Conservation (phyloP, 805 yeast genomes). For the Starmerella khaoyaiensis region DNA sequence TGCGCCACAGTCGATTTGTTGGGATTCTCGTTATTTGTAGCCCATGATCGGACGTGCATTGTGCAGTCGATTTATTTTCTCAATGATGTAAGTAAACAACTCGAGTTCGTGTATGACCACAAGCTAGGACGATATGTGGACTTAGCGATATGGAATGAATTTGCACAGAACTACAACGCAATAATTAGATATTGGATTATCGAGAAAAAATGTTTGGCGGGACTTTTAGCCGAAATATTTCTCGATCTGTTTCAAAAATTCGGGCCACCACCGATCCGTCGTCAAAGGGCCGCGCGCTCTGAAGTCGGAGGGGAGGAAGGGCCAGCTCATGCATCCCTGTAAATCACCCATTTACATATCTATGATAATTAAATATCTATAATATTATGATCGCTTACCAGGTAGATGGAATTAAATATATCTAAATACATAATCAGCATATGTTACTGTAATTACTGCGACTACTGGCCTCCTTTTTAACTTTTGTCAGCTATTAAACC, state of each 20-base stretch:
- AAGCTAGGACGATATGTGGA: slow-evolving; percentile 7
- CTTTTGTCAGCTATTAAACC: no score
- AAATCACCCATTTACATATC: no score
- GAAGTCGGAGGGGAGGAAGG: no score
- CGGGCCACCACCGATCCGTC: slow-evolving; percentile 12
- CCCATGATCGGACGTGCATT: slow-evolving; percentile 9
- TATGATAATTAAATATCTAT: no score
- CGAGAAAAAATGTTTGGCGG: slow-evolving; percentile 15
- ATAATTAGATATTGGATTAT: slow-evolving; percentile 15
- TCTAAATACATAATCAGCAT: no score
- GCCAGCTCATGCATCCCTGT: no score
- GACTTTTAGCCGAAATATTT: slow-evolving; percentile 14
- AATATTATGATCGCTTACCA: no score
- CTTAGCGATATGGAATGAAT: slow-evolving; percentile 12
- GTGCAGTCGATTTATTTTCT: slow-evolving; percentile 5
- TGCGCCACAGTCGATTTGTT: slow-evolving; percentile 16
- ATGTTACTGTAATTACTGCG: no score
- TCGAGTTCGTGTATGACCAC: slow-evolving; percentile 14
- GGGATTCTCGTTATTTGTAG: slow-evolving; percentile 11
- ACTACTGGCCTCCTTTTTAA: no score
- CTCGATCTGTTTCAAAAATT: slow-evolving; percentile 4
- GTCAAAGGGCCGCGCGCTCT: no score
- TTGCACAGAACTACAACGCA: not conserved
- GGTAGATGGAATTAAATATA: no score
- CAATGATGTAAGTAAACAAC: not conserved